These are phyloP conservation scores for Botrytis galanthina DNA, from an alignment of 2,329 filamentous ascomycete genomes.

Conservation along the genomic window DNA sequence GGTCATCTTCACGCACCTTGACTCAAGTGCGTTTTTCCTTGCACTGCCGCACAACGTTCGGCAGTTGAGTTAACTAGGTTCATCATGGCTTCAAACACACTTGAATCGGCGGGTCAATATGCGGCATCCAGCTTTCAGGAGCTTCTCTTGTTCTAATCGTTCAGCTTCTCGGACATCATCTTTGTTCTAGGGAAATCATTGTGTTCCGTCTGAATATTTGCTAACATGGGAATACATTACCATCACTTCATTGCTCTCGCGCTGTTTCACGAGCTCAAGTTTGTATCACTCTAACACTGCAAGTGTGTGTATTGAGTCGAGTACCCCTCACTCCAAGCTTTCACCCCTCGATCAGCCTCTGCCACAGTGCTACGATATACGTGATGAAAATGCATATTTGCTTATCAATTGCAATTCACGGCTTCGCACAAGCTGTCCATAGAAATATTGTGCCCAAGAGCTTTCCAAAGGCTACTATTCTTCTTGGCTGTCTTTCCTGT, in stretches of 20 bases:
- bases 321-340: not conserved
- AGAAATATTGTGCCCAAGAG: not conserved
- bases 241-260: not conserved
- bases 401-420: not conserved
- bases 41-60: not conserved
- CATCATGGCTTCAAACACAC: not conserved
- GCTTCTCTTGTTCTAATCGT: not conserved
- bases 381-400: not conserved
- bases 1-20: too few species aligned
- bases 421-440: not conserved
- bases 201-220: not conserved
- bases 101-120: not conserved
- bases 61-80: not conserved
- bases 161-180: not conserved
- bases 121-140: not conserved
- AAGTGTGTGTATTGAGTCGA: not conserved
- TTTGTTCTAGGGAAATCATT: not conserved
- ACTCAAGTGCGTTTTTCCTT: not conserved
- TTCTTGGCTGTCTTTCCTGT: not conserved
- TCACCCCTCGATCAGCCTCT: not conserved
- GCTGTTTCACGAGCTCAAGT: not conserved
- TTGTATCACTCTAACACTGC: not conserved
- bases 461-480: not conserved
- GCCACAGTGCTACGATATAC: not conserved
- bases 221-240: too few species aligned